These are phyloP conservation scores for Tetracentron sinense DNA, from an alignment of 164 flowering plant genomes.

Conservation along the genomic window DNA sequence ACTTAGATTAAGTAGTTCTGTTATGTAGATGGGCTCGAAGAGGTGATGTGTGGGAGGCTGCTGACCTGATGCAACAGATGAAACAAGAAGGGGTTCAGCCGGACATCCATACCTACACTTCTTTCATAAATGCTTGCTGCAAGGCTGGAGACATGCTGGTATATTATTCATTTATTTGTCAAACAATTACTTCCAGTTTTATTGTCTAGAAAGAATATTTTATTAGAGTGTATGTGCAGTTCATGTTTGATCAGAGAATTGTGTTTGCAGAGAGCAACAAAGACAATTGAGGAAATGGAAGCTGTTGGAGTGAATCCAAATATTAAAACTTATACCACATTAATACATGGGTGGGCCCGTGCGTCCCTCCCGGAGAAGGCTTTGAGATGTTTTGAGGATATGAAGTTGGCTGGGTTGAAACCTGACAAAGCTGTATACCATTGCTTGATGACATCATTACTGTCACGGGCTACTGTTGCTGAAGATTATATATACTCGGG, in stretches of 20 bases:
- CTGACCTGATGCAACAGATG: constrained; percentile 95
- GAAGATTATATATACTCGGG: constrained; percentile 68
- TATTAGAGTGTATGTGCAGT: too few species aligned
- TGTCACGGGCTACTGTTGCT: constrained; percentile 75
- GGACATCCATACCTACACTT: constrained; percentile 89
- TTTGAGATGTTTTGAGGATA: constrained; percentile 67
- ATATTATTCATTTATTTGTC: constrained; percentile 7
- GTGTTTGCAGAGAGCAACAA: constrained; percentile 66
- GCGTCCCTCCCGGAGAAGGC: constrained; percentile 95
- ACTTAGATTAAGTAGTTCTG: constrained; percentile 1
- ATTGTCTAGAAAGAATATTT: too few species aligned
- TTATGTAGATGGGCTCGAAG: constrained; percentile 89
- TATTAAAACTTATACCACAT: constrained; percentile 81
- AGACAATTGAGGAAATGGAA: constrained; percentile 72
- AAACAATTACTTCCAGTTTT: constrained; percentile 6
- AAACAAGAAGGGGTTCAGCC: constrained; percentile 80
- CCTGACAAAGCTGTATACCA: constrained; percentile 94
- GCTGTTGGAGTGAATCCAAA: constrained; percentile 74
- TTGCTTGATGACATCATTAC: constrained; percentile 80
- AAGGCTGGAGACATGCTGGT: constrained; percentile 98
- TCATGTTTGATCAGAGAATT: constrained; percentile 4
- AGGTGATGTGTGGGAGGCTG: constrained; percentile 99
- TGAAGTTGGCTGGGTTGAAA: constrained; percentile 72
- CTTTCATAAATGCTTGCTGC: constrained; percentile 93
- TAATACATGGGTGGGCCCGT: constrained; percentile 96